A percentile compares a stretch with the other conserved stretches of the same genome.
Evolutionary conservation across 1,139 yeast genomes (phyloP).

Genomic region (Hansenula lynferdii): DNA sequence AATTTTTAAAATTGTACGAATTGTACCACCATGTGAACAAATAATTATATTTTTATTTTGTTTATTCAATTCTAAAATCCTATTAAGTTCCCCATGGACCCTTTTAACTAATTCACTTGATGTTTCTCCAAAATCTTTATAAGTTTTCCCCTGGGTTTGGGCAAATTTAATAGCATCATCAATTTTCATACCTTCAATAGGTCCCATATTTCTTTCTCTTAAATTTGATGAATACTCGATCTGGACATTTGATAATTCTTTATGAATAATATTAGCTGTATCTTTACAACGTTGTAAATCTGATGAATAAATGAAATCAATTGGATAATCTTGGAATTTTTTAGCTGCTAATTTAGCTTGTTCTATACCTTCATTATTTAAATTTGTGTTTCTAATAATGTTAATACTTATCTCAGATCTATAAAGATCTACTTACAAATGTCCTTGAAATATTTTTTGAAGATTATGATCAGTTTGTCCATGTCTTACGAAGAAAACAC

Average conservation of each 20-base stretch:
- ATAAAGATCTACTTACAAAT: conserved; percentile 28
- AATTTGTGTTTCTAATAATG: conserved; percentile 35
- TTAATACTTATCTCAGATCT: conserved; percentile 3
- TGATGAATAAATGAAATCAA: conserved; percentile 53
- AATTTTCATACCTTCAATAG: conserved; percentile 68
- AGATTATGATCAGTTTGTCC: conserved; percentile 77
- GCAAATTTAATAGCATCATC: conserved; percentile 70
- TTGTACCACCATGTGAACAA: conserved; percentile 87
- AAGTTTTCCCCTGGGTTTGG: conserved; percentile 47
- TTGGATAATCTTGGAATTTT: conserved; percentile 31
- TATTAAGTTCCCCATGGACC: conserved; percentile 43
- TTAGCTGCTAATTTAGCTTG: conserved; percentile 53
- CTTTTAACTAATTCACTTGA: conserved; percentile 42
- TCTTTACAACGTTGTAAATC: conserved; percentile 59
- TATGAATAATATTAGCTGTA: conserved; percentile 23
- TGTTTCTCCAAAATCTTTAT: conserved; percentile 50
- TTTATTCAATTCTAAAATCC: conserved; percentile 33
- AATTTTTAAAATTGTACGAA: conserved; percentile 49
- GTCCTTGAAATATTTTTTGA: conserved; percentile 70
- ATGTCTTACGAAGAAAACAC: conserved; percentile 67
- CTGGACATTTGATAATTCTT: conserved; percentile 11
- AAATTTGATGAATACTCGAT: conserved; percentile 32
- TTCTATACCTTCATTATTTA: conserved; percentile 51
- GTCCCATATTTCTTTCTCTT: conserved; percentile 82
- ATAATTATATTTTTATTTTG: conserved; percentile 47